Evolutionary conservation across 2,329 filamentous ascomycete genomes (phyloP).

Genomic region (Fusarium haematococcum): DNA sequence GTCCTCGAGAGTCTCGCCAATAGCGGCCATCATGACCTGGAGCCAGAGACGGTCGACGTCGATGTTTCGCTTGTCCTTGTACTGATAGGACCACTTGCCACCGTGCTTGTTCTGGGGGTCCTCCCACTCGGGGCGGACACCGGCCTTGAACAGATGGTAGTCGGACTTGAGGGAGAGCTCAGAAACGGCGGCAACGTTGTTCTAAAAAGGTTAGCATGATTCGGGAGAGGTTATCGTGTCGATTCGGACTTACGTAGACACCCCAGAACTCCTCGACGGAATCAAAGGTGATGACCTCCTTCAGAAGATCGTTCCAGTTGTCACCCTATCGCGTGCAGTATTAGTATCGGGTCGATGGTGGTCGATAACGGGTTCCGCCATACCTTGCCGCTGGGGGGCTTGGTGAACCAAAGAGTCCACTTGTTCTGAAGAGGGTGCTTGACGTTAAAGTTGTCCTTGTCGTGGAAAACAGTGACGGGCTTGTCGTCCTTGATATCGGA

Average conservation of each 20-base stretch:
- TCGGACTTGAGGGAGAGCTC: constrained; percentile 97
- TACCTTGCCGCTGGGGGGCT: constrained; percentile 96
- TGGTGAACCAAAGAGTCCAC: constrained; percentile 99
- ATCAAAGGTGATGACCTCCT: constrained; percentile 98
- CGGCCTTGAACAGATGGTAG: constrained; percentile 99
- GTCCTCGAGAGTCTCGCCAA: constrained; percentile 96
- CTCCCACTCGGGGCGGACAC: constrained; percentile 98
- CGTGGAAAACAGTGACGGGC: constrained; percentile 94
- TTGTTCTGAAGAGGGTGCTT: constrained; percentile 98
- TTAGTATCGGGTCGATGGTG: constrained; percentile 20
- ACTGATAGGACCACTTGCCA: constrained; percentile 98
- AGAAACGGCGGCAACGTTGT: constrained; percentile 97
- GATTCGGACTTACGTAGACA: constrained; percentile 81
- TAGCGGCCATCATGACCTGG: constrained; percentile 94
- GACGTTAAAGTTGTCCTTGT: constrained; percentile 99
- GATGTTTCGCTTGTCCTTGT: constrained; percentile 93
- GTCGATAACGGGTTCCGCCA: constrained; percentile 36
- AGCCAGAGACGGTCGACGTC: constrained; percentile 97
- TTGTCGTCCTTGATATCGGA: constrained; percentile 66
- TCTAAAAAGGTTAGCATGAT: constrained; percentile 65
- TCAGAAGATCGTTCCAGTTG: constrained; percentile 98
- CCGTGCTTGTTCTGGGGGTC: constrained; percentile 99
- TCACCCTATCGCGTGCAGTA: constrained; percentile 73
- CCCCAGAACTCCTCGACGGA: constrained; percentile 99
- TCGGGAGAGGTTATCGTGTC: not conserved